Base-by-base conservation (phyloP, 305 asterid genomes). In the Petunia hybrid region DNA sequence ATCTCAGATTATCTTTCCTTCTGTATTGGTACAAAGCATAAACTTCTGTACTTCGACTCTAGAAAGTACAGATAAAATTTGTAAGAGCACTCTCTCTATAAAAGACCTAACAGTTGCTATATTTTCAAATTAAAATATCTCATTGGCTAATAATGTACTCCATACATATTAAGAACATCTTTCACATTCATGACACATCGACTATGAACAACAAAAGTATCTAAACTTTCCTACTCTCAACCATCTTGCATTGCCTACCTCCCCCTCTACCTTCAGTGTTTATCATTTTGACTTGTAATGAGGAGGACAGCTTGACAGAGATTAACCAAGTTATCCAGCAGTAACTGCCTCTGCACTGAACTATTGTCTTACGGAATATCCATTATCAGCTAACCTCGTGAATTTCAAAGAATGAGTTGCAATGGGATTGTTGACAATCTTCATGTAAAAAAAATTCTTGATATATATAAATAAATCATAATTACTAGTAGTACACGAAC, bases 1-100 rank as follows among this genome's bases (percentile, higher is more conserved):
- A 51, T 59, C 36, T 59, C 78, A 73, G 8, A 73, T 73, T 36
- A 73, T 51, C 36, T 73, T 56, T 73, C 63, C 63, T 73, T 51
- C 78, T 48, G 35, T 35, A 31, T 22, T 38, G 36, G 63, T 36
- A 48, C 46, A 51, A 13, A 56, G 76, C 76, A 16, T 16, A 43
- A 68, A 51, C 5, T 22, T 22, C 31, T 22, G 31, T 22, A 22
- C 31, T 22, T 22, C 31, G 31, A 22, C 31, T 22, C 31, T 22
- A 22, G 31, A 22, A 22, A 22, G 31, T 22, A 22, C 31, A 22
- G 31, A 22, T 22, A 22, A 22, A 22, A 22, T 22, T 22, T 22
- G 63, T 73, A 51, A 73, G 35, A 51, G 78, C 13, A 51, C 45
- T 73, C 78, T 51, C 56, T 51, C 0, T 51, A 73, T 10, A 71